Base-by-base conservation (phyloP, 2,329 filamentous ascomycete species). In the Xylariaceae sp. region DNA sequence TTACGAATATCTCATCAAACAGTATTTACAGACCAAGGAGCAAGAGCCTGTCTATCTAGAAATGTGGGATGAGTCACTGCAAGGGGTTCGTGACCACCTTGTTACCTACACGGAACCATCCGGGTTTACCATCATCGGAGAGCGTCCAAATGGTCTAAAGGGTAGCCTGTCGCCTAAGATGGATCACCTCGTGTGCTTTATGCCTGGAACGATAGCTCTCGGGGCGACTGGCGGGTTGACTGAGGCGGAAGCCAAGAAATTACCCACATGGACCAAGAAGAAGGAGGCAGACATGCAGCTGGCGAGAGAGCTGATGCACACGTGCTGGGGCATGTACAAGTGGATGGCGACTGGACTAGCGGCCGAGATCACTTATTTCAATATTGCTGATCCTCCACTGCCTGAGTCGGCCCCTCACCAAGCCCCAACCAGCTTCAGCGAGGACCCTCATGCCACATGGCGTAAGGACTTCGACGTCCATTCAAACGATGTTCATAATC, bases 1-100 rank as follows among this genome's bases (percentile, higher is more conserved):
- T 68, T 98, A 98, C 67, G 89, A 98, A 67, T 98, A 98, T 63
- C 79, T 98, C 38, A 94, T 97, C 72, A 98, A 98, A 69, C 93
- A 98, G 64, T 97, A 95, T 61, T 74, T 96, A 16, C 93, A 98
- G 65, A 98, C 93, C 11, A 87, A 87, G 42, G 81, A 86, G 61
- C 75, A 90, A 57, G 91, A 98, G 62, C 74, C 81, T 0, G 68
- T 97, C 13, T 98, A 98, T 64, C 74, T 83, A 50, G 87, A 93
- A 12, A 87, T 98, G 82, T 98, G 94, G 90, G 76, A 91, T 30
- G 86, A 98, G 61, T 76, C 89, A 12, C 71, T 98, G 34, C 72
- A 71, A 13, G 93, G 91, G 37, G 83, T 97, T 42, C 89, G 91
- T 56, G 95, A 95, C 65, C 84, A 98, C 61, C 78, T 98, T 22